These are phyloP conservation scores for Smallanthus sonchifolius DNA, from an alignment of 129 eudicot genomes.

Conservation along the genomic window DNA sequence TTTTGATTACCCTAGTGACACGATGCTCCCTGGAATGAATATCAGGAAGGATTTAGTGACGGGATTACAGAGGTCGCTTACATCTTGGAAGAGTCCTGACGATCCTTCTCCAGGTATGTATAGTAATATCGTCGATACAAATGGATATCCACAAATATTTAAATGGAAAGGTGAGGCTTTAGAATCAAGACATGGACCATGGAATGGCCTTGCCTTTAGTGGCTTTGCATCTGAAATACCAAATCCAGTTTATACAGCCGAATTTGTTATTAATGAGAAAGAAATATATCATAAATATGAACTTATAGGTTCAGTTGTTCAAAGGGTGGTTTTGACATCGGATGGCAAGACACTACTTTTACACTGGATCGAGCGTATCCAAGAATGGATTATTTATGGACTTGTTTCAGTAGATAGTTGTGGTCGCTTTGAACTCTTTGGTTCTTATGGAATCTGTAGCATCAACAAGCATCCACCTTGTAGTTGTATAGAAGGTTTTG, in stretches of 20 bases:
- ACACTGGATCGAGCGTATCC: constrained; percentile 10
- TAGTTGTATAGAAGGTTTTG: constrained; percentile 30
- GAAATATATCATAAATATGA: constrained; percentile 19
- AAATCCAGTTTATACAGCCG: neutral
- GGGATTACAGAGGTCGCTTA: constrained; percentile 18
- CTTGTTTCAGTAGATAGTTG: constrained; percentile 11
- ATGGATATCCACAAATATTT: constrained; percentile 32
- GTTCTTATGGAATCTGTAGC: constrained; percentile 32
- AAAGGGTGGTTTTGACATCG: neutral
- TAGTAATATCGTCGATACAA: neutral
- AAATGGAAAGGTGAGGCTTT: constrained; percentile 1
- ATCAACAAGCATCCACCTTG: constrained; percentile 12
- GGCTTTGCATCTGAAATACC: neutral
- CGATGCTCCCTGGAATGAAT: constrained; percentile 32
- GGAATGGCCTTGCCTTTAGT: constrained; percentile 26
- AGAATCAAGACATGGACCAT: constrained; percentile 16
- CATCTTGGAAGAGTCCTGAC: constrained; percentile 31
- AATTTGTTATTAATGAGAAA: constrained; percentile 4
- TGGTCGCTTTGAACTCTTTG: constrained; percentile 34
- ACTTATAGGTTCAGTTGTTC: constrained; percentile 1
- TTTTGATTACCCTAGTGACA: neutral
- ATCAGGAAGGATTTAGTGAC: constrained; percentile 26
- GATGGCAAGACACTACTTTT: constrained; percentile 13
- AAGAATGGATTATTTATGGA: constrained; percentile 13
- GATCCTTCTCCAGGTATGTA: constrained; percentile 38